Conservation (phyloP, 2,329 filamentous ascomycete species). For the Cryoendolithus antarcticus region DNA sequence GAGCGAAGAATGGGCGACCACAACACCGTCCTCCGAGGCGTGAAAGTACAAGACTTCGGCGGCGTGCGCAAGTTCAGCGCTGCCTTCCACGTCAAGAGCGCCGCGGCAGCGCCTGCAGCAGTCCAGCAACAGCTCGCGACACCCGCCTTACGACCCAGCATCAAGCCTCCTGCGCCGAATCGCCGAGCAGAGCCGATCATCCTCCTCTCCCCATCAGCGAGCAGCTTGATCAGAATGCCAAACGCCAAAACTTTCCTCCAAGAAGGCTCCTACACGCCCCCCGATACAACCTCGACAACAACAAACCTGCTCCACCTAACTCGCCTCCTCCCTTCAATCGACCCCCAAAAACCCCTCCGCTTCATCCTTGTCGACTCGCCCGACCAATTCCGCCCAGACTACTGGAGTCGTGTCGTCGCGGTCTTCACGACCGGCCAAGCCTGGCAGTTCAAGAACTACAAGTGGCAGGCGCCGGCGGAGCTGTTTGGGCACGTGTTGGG, state of each 20-base stretch:
- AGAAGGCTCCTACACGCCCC: constrained; percentile 65
- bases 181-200: constrained; percentile 73
- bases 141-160: constrained; percentile 21
- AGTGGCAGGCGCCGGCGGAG: constrained; percentile 80
- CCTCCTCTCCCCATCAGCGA: constrained; percentile 88
- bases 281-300: constrained; percentile 47
- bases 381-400: constrained; percentile 93
- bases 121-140: constrained; percentile 32
- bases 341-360: constrained; percentile 60
- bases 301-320: constrained; percentile 77
- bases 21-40: constrained; percentile 74
- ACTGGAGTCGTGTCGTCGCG: constrained; percentile 89
- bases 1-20: constrained; percentile 88
- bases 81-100: constrained; percentile 27
- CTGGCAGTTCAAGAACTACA: constrained; percentile 98
- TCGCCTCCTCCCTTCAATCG: constrained; percentile 59
- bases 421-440: constrained; percentile 96
- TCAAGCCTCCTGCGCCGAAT: constrained; percentile 22
- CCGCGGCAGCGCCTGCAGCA: constrained; percentile 43
- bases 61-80: constrained; percentile 65
- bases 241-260: constrained; percentile 94
- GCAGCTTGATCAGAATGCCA: constrained; percentile 83
- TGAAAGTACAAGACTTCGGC: constrained; percentile 86
- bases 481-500: constrained; percentile 82
- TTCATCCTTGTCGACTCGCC: constrained; percentile 94